phyloP scores from a whole-genome alignment of 1,284 basidiomycete species.

The Schizophyllum commune region DNA sequence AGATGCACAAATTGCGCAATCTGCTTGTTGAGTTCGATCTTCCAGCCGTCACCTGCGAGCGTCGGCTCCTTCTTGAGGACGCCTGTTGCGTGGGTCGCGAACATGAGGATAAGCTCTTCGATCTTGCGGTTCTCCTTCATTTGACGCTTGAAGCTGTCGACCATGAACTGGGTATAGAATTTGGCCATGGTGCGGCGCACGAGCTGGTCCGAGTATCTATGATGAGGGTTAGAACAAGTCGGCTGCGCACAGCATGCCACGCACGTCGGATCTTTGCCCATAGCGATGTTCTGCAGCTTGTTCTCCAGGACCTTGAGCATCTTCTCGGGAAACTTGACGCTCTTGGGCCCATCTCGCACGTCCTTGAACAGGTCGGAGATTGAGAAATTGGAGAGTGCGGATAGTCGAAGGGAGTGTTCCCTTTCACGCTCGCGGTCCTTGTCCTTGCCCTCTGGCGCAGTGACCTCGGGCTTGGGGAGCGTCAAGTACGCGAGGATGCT shows the following conservation, averaged over 20 bases:
- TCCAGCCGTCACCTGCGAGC: constrained; percentile 82
- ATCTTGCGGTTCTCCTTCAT: constrained; percentile 96
- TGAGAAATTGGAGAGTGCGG: constrained; percentile 71
- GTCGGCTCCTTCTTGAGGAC: constrained; percentile 79
- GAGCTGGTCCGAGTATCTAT: constrained; percentile 80
- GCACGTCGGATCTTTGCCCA: constrained; percentile 83
- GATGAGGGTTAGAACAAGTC: constrained; percentile 1
- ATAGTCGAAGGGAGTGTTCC: constrained; percentile 58
- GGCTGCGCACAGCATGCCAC: constrained; percentile 23
- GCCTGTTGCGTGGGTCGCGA: constrained; percentile 84
- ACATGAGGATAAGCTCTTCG: constrained; percentile 94
- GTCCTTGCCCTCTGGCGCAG: constrained; percentile 12
- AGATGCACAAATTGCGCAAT: constrained; percentile 84
- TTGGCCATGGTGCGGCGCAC: constrained; percentile 83
- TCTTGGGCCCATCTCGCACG: constrained; percentile 67
- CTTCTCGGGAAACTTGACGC: constrained; percentile 89
- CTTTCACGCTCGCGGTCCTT: constrained; percentile 42
- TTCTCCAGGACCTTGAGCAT: constrained; percentile 82
- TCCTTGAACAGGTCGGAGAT: constrained; percentile 81
- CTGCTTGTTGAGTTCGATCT: constrained; percentile 85
- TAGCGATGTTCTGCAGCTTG: constrained; percentile 83
- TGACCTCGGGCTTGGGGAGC: constrained; percentile 45
- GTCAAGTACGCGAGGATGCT: constrained; percentile 66
- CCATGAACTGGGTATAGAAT: constrained; percentile 85
- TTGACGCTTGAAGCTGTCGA: constrained; percentile 77